A percentile compares a stretch with the other conserved stretches of the same genome.
Conservation (phyloP, 768 basidiomycete species). For the Tricholomella constricta region DNA sequence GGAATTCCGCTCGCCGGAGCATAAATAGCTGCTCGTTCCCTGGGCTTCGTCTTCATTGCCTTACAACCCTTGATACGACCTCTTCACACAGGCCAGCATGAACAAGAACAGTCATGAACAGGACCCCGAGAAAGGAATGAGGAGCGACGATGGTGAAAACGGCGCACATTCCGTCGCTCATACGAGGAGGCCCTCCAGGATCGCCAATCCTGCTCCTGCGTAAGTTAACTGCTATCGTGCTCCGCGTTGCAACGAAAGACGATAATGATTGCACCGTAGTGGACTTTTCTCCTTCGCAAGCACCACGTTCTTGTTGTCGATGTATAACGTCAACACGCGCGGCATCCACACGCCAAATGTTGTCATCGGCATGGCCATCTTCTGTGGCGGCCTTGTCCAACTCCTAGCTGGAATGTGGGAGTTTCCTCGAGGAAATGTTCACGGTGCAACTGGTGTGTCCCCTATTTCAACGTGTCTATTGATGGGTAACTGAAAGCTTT, state of each 20-base stretch:
- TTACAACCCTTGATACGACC: not conserved
- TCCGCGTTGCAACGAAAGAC: not conserved
- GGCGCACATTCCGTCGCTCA: not conserved
- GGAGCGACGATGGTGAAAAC: not conserved
- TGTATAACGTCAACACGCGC: slow-evolving; percentile 62
- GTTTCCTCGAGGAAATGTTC: slow-evolving; percentile 60
- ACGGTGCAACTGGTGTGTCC: slow-evolving; percentile 60
- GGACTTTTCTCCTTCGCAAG: slow-evolving; percentile 39
- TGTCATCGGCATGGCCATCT: slow-evolving; percentile 77
- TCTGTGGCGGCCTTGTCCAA: slow-evolving; percentile 75
- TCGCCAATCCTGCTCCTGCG: slow-evolving; percentile 37
- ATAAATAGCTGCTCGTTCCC: not conserved
- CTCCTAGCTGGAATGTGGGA: slow-evolving; percentile 85
- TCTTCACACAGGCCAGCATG: not conserved
- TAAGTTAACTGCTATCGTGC: slow-evolving; percentile 16
- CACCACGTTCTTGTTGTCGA: slow-evolving; percentile 69
- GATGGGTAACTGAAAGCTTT: not conserved
- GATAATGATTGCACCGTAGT: slow-evolving; percentile 16
- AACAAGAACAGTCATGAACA: not conserved
- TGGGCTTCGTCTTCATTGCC: not conserved
- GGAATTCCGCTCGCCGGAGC: not conserved
- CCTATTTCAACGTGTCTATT: not conserved
- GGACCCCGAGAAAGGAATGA: slow-evolving; percentile 8
- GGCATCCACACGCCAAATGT: slow-evolving; percentile 55
- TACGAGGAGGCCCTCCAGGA: slow-evolving; percentile 20